These are phyloP conservation scores for Cercospora zeae-maydis DNA, from an alignment of 2,329 filamentous ascomycete genomes.

Conservation along the genomic window DNA sequence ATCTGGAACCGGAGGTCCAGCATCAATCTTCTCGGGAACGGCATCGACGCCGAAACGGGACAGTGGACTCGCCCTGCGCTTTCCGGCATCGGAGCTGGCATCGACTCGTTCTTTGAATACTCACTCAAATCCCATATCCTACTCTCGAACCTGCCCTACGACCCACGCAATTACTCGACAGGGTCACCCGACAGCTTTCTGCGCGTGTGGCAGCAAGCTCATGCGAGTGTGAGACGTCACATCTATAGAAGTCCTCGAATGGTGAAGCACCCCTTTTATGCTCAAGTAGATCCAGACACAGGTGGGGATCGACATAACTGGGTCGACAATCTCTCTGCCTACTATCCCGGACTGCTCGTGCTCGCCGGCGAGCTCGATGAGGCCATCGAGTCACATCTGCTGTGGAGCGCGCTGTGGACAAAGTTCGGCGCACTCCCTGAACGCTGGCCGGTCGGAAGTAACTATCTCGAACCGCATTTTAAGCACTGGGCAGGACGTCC, in stretches of 20 bases:
- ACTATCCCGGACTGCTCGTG: slow-evolving; percentile 84
- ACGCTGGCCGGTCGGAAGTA: slow-evolving; percentile 66
- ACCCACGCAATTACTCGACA: slow-evolving; percentile 54
- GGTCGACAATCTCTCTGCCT: slow-evolving; percentile 94
- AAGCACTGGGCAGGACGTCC: slow-evolving; percentile 94
- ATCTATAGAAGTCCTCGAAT: slow-evolving; percentile 68
- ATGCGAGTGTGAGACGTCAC: slow-evolving; percentile 83
- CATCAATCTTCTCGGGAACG: slow-evolving; percentile 83
- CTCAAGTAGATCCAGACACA: slow-evolving; percentile 82
- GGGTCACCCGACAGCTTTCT: slow-evolving; percentile 73
- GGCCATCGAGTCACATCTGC: slow-evolving; percentile 81
- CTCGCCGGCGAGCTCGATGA: slow-evolving; percentile 87
- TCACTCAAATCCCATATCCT: slow-evolving; percentile 91
- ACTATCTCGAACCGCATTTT: slow-evolving; percentile 79
- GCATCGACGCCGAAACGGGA: slow-evolving; percentile 87
- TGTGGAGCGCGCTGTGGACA: slow-evolving; percentile 92
- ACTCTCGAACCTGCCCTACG: slow-evolving; percentile 64
- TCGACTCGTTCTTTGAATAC: slow-evolving; percentile 99
- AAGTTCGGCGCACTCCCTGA: slow-evolving; percentile 92
- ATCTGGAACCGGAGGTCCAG: slow-evolving; percentile 87
- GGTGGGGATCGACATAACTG: slow-evolving; percentile 86
- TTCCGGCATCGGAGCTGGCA: slow-evolving; percentile 91
- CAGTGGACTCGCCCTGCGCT: slow-evolving; percentile 77
- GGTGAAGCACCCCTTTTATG: slow-evolving; percentile 84
- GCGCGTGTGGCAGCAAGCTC: slow-evolving; percentile 77